These are phyloP conservation scores for Breynia disticha DNA, from an alignment of 441 rosid genomes.

Conservation along the genomic window DNA sequence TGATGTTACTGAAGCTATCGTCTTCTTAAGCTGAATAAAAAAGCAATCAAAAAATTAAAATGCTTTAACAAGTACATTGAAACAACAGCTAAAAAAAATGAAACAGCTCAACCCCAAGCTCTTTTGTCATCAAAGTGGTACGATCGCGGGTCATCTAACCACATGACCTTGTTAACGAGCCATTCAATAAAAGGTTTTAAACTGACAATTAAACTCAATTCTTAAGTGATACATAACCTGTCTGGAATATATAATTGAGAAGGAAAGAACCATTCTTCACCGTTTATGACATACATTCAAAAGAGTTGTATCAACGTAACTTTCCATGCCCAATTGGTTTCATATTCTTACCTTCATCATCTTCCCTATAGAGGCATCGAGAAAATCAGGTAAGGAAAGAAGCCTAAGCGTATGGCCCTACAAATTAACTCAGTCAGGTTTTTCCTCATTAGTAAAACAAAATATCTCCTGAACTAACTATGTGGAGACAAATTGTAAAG, in stretches of 20 bases:
- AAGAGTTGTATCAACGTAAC: background rate
- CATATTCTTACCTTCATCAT: conserved; percentile 60
- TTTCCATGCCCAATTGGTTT: background rate
- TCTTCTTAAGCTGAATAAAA: conserved; percentile 65
- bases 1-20: conserved; percentile 79
- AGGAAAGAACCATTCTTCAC: too few species aligned
- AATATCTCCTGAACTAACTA: conserved; percentile 8
- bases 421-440: background rate
- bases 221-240: too few species aligned
- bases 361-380: conserved; percentile 94
- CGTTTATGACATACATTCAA: too few species aligned
- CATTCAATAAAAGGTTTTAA: too few species aligned
- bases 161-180: too few species aligned
- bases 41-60: background rate
- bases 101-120: too few species aligned
- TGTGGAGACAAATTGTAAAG: conserved; percentile 4
- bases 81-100: too few species aligned
- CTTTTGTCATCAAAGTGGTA: too few species aligned
- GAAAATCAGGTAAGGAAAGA: conserved; percentile 85
- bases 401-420: conserved; percentile 93
- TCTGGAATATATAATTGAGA: too few species aligned
- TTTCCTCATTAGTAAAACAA: too few species aligned
- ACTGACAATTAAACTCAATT: too few species aligned
- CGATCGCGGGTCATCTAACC: too few species aligned
- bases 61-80: conserved; percentile 1